Evolutionary conservation across 306 rosid genomes (phyloP), one percentile per base, ranked within the genome.

Genomic region (Prunus mongolica): DNA sequence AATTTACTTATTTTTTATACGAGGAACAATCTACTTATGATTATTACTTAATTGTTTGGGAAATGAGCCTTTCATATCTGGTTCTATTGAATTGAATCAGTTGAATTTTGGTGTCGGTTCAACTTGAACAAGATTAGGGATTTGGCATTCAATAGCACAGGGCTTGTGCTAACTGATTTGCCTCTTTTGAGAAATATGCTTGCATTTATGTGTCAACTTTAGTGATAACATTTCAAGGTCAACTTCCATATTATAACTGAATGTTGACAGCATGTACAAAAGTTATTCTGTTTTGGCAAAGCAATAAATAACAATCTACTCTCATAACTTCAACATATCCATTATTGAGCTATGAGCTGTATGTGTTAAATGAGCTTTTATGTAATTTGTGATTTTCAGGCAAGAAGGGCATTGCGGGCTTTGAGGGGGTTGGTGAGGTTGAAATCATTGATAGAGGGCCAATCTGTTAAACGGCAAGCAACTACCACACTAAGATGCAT

Each of bases 361-460:
- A 19, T 14, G 22, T 5, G 65, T 69, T 25, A n/a, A 71, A 67
- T 56, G 27, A 19, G 28, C 6, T 24, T 82, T 10, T 69, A 52
- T 62, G 22, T 49, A 13, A 63, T 44, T 34, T 69, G 66, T 67
- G 61, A 57, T 79, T 73, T 65, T 34, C 78, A 96, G 98, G 93
- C 98, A n/a, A 88, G 93, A 84, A 90, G 90, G 81, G 84, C 88
- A 27, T 81, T 89, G 80, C 88, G 88, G 38, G 93, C 89, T 49
- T 79, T 91, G 87, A 88, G 86, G 82, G 97, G 97, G 69, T 83
- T 96, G 86, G 93, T 81, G 71, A 88, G 98, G 91, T 82, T 96
- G 91, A 92, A 80, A 73, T 79, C 89, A 27, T 76, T 92, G 88
- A 80, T 92, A n/a, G 78, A 87, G 74, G 96, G 96, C 38, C 91